Base-by-base conservation (phyloP, 176 grass and related monocot genomes). In the Avena atlantica region DNA sequence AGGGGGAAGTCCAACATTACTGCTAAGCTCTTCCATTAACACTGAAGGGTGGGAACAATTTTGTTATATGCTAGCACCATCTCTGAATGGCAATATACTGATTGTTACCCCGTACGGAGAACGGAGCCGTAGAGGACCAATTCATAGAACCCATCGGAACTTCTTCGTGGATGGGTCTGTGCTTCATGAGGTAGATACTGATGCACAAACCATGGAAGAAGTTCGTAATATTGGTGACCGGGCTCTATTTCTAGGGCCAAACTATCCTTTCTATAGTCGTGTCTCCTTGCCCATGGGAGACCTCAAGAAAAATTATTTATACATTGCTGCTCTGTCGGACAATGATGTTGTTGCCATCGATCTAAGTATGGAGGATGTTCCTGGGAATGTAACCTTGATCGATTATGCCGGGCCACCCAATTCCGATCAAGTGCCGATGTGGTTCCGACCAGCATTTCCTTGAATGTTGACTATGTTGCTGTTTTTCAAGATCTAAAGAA, bases 171-270 rank as follows among this genome's bases (percentile, higher is more conserved):
- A 62, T 44, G 77, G 56, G 19, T 20, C 5, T 62, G 12, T 45
- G 5, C 11, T 79, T 24, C 20, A 8, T 63, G 57, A 80, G 58
- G 57, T 80, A 23, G 78, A 63, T 6, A 27, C 5, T 25, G 57
- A 80, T 47, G 20, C 37, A 25, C 20, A 17, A 47, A 63, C 9
- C 7, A 47, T 80, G 2, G 78, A 62, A 63, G 37, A 47, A 62
- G 36, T 63, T 10, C 58, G 59, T 47, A 12, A 42, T 17, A 80
- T 80, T 23, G 78, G 57, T 21, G 78, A 63, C 4, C 36, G 3
- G 5, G 55, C 78, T 15, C 63, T 80, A 63, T 63, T 80, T 15
- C 12, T 80, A 16, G 78, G 78, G 12, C 36, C 78, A 61, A 79
- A 45, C 19, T 79, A 45, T 62, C 56, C 56, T 15, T 80, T 80